Evolutionary conservation across 2,329 filamentous ascomycete species (phyloP).

Genomic region (Pseudocercospora macadamiae): DNA sequence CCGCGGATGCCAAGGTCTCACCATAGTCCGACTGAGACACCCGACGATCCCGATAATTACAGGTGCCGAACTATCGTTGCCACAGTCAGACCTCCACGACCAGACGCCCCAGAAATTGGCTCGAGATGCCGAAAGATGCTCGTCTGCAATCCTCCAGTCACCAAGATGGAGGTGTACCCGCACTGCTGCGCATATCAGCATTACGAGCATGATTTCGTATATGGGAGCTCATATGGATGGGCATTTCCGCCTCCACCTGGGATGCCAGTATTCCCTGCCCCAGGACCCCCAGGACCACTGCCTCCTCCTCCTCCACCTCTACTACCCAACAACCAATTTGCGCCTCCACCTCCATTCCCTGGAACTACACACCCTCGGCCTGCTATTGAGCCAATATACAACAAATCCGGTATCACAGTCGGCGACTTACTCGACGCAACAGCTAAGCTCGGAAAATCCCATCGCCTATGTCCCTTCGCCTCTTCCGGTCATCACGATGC

Average conservation of each 20-base stretch:
- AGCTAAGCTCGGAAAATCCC: neutral
- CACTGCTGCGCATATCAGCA: neutral
- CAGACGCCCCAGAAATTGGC: neutral
- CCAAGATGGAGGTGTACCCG: constrained; percentile 3
- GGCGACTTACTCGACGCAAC: constrained; percentile 8
- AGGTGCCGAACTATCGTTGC: neutral
- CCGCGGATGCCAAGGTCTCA: neutral
- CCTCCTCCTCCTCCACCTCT: neutral
- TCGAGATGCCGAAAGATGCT: constrained; percentile 3
- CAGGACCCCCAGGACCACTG: neutral
- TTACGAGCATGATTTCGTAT: neutral
- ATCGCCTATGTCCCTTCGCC: constrained; percentile 1
- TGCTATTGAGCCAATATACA: neutral
- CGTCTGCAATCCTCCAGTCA: constrained; percentile 1
- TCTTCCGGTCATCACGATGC: neutral
- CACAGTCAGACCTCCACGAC: neutral
- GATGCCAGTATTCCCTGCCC: neutral
- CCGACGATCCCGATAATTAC: neutral
- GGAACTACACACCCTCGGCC: neutral
- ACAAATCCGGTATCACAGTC: constrained; percentile 2
- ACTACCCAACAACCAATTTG: neutral
- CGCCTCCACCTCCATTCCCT: neutral
- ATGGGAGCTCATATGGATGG: neutral
- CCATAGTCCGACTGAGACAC: too few species aligned
- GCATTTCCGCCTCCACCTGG: neutral